Conservation (phyloP, 2,329 filamentous ascomycete genomes). For the Fusarium floridanum region DNA sequence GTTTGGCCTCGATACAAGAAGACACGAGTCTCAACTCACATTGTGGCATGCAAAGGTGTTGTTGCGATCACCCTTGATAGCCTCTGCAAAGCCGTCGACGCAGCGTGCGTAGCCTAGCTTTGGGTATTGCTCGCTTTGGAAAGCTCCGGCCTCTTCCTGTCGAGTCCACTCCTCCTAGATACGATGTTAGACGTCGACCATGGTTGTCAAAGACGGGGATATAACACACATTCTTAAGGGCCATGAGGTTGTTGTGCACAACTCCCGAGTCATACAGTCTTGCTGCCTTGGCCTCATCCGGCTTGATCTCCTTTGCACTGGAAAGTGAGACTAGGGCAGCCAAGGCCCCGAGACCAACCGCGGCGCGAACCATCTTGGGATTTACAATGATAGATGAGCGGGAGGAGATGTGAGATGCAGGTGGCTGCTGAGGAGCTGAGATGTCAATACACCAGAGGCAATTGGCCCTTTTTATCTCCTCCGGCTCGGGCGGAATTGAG, state of each 20-base stretch:
- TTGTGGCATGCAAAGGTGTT: constrained; percentile 64
- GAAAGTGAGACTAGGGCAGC: constrained; percentile 22
- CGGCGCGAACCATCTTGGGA: constrained; percentile 38
- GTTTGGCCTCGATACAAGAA: fast-evolving
- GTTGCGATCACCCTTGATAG: constrained; percentile 58
- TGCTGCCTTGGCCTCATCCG: constrained; percentile 22
- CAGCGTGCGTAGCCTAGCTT: constrained; percentile 56
- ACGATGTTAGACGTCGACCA: background rate
- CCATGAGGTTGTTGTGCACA: constrained; percentile 39
- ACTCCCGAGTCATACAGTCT: constrained; percentile 37
- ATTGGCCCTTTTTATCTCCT: constrained; percentile 13
- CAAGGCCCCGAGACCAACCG: constrained; percentile 23
- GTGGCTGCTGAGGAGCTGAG: background rate
- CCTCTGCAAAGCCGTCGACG: constrained; percentile 57
- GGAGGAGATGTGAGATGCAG: background rate
- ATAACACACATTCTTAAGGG: constrained; percentile 20
- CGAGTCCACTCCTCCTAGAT: constrained; percentile 49
- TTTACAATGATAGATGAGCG: background rate
- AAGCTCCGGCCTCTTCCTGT: constrained; percentile 50
- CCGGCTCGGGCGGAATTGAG: background rate
- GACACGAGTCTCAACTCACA: constrained; percentile 42
- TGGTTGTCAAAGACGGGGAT: fast-evolving
- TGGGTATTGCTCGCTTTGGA: constrained; percentile 53
- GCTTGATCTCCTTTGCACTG: constrained; percentile 36
- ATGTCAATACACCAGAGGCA: fast-evolving